A percentile compares a stretch with the other conserved stretches of the same genome.
phyloP scores from a whole-genome alignment of 176 grass and related monocot genomes.

The Secale cereale region DNA sequence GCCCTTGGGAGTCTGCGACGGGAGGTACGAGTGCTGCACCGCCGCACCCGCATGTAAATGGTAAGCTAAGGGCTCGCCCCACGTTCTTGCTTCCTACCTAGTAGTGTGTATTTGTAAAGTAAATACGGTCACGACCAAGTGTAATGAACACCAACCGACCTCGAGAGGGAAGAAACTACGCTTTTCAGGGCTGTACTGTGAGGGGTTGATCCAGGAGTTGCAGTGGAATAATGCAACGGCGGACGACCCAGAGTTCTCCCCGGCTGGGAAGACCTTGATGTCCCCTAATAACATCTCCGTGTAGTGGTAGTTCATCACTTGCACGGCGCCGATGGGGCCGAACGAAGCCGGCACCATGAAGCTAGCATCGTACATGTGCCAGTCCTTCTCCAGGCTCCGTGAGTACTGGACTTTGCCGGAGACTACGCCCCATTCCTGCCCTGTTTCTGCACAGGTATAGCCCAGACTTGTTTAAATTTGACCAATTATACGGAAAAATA shows the following conservation, averaged over 20 bases:
- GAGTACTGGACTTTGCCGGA: too few relatives aligned
- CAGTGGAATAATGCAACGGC: constrained; percentile 25
- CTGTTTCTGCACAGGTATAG: constrained; percentile 21
- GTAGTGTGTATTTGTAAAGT: too few relatives aligned
- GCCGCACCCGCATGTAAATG: too few relatives aligned
- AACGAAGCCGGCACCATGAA: constrained; percentile 40
- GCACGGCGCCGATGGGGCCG: constrained; percentile 36
- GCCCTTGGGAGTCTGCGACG: constrained; percentile 56
- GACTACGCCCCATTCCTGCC: constrained; percentile 16
- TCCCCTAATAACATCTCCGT: constrained; percentile 49
- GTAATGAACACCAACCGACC: not conserved
- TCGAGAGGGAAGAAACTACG: constrained; percentile 46
- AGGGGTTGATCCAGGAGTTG: constrained; percentile 50
- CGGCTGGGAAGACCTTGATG: constrained; percentile 20
- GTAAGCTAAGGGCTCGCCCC: too few relatives aligned
- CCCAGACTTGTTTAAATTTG: too few relatives aligned
- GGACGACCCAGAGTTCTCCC: not conserved
- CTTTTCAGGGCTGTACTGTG: constrained; percentile 1
- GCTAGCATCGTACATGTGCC: constrained; percentile 19
- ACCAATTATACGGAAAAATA: too few relatives aligned
- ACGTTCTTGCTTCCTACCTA: too few relatives aligned
- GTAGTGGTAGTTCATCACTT: constrained; percentile 44
- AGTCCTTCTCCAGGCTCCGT: too few relatives aligned
- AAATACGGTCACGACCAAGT: too few relatives aligned
- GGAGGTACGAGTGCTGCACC: constrained; percentile 61